Conservation (phyloP, 257 asterid genomes). For the Ehretia macrophylla region DNA sequence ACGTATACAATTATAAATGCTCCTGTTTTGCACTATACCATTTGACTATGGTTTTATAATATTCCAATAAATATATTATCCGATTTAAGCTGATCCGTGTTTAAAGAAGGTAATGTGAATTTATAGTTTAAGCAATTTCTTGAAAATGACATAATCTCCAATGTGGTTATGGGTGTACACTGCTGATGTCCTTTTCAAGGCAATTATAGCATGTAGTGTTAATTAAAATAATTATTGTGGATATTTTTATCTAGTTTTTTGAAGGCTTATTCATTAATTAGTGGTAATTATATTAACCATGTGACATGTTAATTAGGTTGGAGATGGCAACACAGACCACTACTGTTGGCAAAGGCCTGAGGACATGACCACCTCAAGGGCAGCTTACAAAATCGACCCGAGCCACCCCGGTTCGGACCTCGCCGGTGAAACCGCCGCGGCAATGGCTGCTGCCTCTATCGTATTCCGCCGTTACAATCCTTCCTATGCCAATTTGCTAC, state of each 20-base stretch:
- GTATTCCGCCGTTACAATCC: slow-evolving; percentile 65
- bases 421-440: slow-evolving; percentile 85
- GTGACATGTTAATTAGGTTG: slow-evolving; percentile 37
- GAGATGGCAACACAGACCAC: slow-evolving; percentile 80
- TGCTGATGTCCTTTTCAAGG: background rate
- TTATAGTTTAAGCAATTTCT: background rate
- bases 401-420: slow-evolving; percentile 74
- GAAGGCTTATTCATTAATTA: slow-evolving; percentile 2
- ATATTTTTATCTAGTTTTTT: no score
- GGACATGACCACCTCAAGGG: slow-evolving; percentile 74
- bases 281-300: background rate
- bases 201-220: background rate
- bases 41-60: background rate
- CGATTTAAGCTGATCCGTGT: no score
- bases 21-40: background rate
- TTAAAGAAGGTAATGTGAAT: background rate
- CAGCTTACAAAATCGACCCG: slow-evolving; percentile 62
- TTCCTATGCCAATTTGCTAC: slow-evolving; percentile 56
- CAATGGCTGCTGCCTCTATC: slow-evolving; percentile 76
- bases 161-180: no score
- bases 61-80: background rate
- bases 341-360: slow-evolving; percentile 84
- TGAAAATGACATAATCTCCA: background rate
- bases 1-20: background rate
- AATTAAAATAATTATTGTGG: no score